Percentiles rank a stretch among this genome's conserved stretches.
These are phyloP conservation scores for Populus hybrid DNA, from an alignment of 441 rosid species.

Conservation along the genomic window DNA sequence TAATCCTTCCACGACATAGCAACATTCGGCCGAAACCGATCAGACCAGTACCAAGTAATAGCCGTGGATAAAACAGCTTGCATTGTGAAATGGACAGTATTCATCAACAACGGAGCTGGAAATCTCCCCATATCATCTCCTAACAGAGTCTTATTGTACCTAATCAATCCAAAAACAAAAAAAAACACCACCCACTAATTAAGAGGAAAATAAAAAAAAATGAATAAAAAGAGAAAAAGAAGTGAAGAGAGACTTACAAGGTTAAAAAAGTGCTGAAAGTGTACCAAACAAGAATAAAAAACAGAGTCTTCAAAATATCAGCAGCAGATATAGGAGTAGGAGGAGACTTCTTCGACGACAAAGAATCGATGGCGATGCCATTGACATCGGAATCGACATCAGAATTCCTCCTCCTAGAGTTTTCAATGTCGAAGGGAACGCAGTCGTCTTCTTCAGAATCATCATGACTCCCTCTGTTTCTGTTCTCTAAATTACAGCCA, in stretches of 20 bases:
- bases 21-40: conserved; percentile 57
- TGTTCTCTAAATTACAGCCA: too few relatives aligned
- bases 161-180: conserved; percentile 22
- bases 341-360: too few relatives aligned
- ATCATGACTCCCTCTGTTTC: too few relatives aligned
- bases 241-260: conserved; percentile 58
- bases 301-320: conserved; percentile 87
- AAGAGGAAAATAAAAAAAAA: neutral
- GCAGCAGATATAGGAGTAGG: conserved; percentile 38
- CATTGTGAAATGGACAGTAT: conserved; percentile 84
- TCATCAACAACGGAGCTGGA: conserved; percentile 98
- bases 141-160: conserved; percentile 94
- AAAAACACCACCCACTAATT: conserved; percentile 2
- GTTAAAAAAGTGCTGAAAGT: conserved; percentile 98
- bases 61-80: conserved; percentile 84
- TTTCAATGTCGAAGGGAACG: too few relatives aligned
- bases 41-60: conserved; percentile 89
- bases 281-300: conserved; percentile 97
- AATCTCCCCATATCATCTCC: conserved; percentile 96
- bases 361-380: too few relatives aligned
- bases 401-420: too few relatives aligned
- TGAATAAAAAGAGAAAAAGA: neutral
- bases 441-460: too few relatives aligned
- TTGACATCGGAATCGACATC: too few relatives aligned
- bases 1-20: conserved; percentile 86